Conservation (phyloP, 75 land plant species). For the Gnetum montanum region DNA sequence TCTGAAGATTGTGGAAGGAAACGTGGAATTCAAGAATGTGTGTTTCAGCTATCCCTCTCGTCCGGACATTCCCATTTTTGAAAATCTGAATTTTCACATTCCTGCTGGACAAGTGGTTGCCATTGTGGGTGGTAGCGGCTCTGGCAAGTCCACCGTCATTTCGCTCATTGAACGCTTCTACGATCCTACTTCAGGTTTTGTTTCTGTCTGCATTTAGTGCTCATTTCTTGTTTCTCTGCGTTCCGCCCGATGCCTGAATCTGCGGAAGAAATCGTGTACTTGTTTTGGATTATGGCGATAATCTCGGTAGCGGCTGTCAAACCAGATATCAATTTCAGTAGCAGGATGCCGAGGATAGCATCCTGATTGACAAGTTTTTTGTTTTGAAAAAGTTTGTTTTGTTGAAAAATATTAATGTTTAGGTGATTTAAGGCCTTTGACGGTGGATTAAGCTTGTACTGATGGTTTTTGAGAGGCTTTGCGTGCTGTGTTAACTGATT, state of each 20-base stretch:
- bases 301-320: too few relatives aligned
- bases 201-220: neutral
- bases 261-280: neutral
- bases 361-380: too few relatives aligned
- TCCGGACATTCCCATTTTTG: conserved; percentile 60
- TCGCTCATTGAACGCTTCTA: conserved; percentile 91
- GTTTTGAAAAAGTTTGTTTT: too few relatives aligned
- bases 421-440: neutral
- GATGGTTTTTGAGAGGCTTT: too few relatives aligned
- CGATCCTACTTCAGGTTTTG: conserved; percentile 50
- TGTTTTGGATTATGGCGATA: too few relatives aligned
- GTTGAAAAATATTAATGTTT: neutral
- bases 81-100: conserved; percentile 47
- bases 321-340: neutral
- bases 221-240: neutral
- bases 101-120: conserved; percentile 79
- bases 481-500: conserved; percentile 3
- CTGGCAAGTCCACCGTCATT: conserved; percentile 88
- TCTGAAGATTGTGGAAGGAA: conserved; percentile 44
- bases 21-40: conserved; percentile 54
- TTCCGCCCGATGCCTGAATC: neutral
- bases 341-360: too few relatives aligned
- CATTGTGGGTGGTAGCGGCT: conserved; percentile 90
- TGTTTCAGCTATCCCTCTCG: conserved; percentile 91
- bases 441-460: too few relatives aligned